Conservation (phyloP, 306 rosid genomes). For the Malus sylvestris region DNA sequence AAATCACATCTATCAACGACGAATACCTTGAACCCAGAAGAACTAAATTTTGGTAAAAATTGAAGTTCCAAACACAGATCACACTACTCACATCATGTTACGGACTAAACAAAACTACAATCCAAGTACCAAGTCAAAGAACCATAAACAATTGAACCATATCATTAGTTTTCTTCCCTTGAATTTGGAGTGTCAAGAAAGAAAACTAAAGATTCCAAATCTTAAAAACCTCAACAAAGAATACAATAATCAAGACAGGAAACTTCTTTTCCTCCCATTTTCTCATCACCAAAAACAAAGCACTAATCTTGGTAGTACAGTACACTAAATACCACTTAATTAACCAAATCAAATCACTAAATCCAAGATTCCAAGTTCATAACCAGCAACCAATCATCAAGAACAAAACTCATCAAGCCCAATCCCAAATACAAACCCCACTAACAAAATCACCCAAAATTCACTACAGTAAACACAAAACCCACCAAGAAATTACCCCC, state of each 20-base stretch:
- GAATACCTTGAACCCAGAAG: neutral
- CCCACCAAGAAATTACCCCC: neutral
- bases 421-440: neutral
- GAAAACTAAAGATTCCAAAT: neutral
- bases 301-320: neutral
- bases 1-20: neutral
- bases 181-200: neutral
- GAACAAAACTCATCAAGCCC: conserved; percentile 14
- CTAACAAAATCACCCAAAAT: conserved; percentile 4
- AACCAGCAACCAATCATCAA: neutral
- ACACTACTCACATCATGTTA: neutral
- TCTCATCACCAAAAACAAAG: conserved; percentile 20
- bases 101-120: neutral
- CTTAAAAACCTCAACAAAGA: neutral
- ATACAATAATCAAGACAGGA: neutral
- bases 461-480: conserved; percentile 2
- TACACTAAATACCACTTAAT: conserved; percentile 5
- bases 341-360: conserved; percentile 11
- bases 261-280: neutral
- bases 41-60: neutral
- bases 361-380: conserved; percentile 4
- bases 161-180: neutral
- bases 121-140: neutral
- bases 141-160: neutral
- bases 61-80: conserved; percentile 6